These are phyloP conservation scores for Sphagnurus paluster DNA, from an alignment of 1,284 basidiomycete genomes.

Conservation along the genomic window DNA sequence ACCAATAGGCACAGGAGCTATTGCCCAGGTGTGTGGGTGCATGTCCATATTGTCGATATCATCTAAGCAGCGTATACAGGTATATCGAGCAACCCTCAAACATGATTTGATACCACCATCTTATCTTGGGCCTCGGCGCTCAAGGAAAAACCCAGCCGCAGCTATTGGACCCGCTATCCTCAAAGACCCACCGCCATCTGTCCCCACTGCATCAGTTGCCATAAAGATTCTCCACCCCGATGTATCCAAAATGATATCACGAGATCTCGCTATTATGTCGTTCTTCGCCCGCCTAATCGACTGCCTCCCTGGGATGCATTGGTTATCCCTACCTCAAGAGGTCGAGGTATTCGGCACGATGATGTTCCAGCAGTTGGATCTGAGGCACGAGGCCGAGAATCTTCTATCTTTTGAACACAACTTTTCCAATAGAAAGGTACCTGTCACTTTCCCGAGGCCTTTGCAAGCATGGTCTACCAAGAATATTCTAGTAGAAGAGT, in stretches of 20 bases:
- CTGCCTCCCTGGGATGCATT: slow-evolving; percentile 89
- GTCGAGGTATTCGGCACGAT: slow-evolving; percentile 94
- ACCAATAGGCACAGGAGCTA: slow-evolving; percentile 97
- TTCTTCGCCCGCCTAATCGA: slow-evolving; percentile 87
- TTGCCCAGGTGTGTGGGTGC: slow-evolving; percentile 75
- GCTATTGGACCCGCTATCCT: slow-evolving; percentile 56
- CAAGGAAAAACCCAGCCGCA: slow-evolving; percentile 44
- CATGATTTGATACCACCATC: slow-evolving; percentile 82
- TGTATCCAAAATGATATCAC: slow-evolving; percentile 77
- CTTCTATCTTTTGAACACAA: slow-evolving; percentile 85
- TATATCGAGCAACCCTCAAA: slow-evolving; percentile 85
- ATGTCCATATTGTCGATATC: not conserved
- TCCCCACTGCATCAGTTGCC: slow-evolving; percentile 84
- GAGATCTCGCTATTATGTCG: slow-evolving; percentile 93
- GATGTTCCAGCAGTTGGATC: slow-evolving; percentile 95
- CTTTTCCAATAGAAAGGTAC: slow-evolving; percentile 78
- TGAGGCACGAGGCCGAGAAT: slow-evolving; percentile 91
- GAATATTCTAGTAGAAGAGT: slow-evolving; percentile 91
- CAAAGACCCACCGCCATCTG: slow-evolving; percentile 61
- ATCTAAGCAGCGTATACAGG: slow-evolving; percentile 40
- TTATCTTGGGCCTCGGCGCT: slow-evolving; percentile 70
- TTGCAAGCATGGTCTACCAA: slow-evolving; percentile 77
- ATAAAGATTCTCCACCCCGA: slow-evolving; percentile 95
- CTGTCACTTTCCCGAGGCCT: slow-evolving; percentile 90
- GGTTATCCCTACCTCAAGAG: slow-evolving; percentile 96